A percentile compares a stretch with the other conserved stretches of the same genome.
Evolutionary conservation across 768 basidiomycete species (phyloP).

Genomic region (Naganishia randhawae): DNA sequence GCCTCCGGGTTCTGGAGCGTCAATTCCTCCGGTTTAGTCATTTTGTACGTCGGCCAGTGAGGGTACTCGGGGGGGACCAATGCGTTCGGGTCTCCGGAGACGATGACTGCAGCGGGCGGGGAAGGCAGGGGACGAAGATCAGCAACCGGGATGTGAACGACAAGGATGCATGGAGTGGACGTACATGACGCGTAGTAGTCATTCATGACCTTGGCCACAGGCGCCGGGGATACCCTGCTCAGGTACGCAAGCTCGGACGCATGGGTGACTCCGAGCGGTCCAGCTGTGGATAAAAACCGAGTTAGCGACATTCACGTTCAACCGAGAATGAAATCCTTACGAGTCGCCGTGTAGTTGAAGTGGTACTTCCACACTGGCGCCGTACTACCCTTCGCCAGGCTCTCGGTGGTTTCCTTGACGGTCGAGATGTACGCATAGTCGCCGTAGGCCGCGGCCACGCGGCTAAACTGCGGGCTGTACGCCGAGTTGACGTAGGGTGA

Average conservation of each 20-base stretch:
- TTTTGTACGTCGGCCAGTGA: constrained; percentile 8
- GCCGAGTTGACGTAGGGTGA: constrained; percentile 15
- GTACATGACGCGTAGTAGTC: constrained; percentile 23
- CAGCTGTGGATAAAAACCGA: neutral
- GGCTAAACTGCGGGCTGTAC: neutral
- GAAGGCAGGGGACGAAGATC: neutral
- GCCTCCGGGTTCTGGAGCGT: neutral
- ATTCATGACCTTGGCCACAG: constrained; percentile 20
- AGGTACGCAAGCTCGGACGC: constrained; percentile 10
- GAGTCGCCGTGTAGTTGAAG: constrained; percentile 14
- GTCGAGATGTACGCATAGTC: constrained; percentile 22
- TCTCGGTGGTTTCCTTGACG: constrained; percentile 8
- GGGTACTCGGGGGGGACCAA: neutral
- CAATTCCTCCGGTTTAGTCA: constrained; percentile 11
- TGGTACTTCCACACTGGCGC: constrained; percentile 23
- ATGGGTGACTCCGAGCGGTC: constrained; percentile 13
- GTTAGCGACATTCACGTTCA: neutral
- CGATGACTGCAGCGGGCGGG: constrained; percentile 13
- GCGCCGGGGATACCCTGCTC: neutral
- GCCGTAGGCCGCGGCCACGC: constrained; percentile 8
- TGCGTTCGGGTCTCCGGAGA: constrained; percentile 19
- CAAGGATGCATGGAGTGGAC: neutral
- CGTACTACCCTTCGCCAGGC: constrained; percentile 5
- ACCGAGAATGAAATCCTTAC: neutral
- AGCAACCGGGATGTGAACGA: neutral